phyloP scores from a whole-genome alignment of 257 asterid genomes.

The Solanum arcanum region DNA sequence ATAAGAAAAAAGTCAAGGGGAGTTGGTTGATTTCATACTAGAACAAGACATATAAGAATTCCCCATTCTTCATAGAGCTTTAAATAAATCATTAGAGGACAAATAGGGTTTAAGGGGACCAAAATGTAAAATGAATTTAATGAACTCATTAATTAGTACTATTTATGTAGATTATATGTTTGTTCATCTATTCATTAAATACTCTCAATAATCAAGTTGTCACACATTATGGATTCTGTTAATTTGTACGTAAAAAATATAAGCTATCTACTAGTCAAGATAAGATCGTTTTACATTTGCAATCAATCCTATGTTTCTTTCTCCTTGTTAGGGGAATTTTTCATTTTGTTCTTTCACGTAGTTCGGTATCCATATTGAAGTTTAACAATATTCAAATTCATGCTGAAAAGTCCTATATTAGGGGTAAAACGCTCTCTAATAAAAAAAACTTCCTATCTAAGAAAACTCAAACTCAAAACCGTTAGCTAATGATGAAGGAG shows the following conservation, averaged over 20 bases:
- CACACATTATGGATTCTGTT: background rate
- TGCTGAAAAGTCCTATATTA: accelerated
- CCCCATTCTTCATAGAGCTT: background rate
- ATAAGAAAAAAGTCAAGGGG: background rate
- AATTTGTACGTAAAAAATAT: background rate
- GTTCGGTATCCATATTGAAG: no score
- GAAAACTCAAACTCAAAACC: accelerated
- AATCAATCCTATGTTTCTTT: no score
- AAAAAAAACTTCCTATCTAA: no score
- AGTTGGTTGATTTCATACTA: background rate
- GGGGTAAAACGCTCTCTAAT: no score
- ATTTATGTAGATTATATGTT: background rate
- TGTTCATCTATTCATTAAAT: background rate
- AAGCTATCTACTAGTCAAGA: background rate
- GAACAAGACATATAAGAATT: background rate
- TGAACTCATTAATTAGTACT: background rate
- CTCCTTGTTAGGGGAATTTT: no score
- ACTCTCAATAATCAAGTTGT: background rate
- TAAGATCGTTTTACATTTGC: background rate
- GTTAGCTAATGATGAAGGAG: no score
- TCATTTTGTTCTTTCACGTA: accelerated
- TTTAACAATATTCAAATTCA: accelerated
- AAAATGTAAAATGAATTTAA: background rate
- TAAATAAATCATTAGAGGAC: background rate
- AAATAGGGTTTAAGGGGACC: background rate